Evolutionary conservation across 2,329 filamentous ascomycete species (phyloP).

Genomic region (Penicillium sp.): DNA sequence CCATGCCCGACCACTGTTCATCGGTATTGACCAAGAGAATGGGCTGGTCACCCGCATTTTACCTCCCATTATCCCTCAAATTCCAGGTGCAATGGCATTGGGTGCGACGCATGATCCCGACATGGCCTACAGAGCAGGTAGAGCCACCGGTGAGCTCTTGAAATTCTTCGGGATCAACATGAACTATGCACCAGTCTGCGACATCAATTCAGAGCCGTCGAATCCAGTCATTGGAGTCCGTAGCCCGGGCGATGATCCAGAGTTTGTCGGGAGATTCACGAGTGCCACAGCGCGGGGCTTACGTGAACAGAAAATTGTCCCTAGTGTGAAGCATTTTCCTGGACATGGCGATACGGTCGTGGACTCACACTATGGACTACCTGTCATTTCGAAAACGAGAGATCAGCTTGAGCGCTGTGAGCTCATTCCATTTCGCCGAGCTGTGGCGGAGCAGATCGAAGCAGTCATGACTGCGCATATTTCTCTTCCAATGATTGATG

Average conservation of each 20-base stretch:
- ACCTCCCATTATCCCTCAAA: slow-evolving; percentile 35
- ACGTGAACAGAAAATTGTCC: slow-evolving; percentile 34
- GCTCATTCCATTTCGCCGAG: slow-evolving; percentile 41
- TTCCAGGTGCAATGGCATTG: slow-evolving; percentile 42
- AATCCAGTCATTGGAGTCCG: slow-evolving; percentile 43
- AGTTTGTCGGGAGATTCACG: slow-evolving; percentile 38
- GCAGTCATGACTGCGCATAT: slow-evolving; percentile 44
- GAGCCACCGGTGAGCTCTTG: slow-evolving; percentile 36
- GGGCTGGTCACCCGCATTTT: slow-evolving; percentile 40
- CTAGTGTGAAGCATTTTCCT: slow-evolving; percentile 44
- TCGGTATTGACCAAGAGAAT: slow-evolving; percentile 44
- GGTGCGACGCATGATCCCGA: slow-evolving; percentile 36
- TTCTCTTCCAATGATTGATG: slow-evolving; percentile 33
- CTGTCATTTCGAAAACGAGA: slow-evolving; percentile 34
- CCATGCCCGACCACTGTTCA: slow-evolving; percentile 38
- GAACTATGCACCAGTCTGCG: slow-evolving; percentile 43
- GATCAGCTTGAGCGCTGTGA: slow-evolving; percentile 38
- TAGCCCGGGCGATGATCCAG: slow-evolving; percentile 39
- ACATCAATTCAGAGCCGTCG: slow-evolving; percentile 41
- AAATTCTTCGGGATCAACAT: slow-evolving; percentile 40
- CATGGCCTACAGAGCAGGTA: slow-evolving; percentile 32
- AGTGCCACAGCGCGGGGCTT: slow-evolving; percentile 36
- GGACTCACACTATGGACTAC: slow-evolving; percentile 41
- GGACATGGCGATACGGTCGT: slow-evolving; percentile 42
- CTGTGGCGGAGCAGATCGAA: slow-evolving; percentile 38